phyloP scores from a whole-genome alignment of 345 rosid species.

The Aurinia saxatilis region DNA sequence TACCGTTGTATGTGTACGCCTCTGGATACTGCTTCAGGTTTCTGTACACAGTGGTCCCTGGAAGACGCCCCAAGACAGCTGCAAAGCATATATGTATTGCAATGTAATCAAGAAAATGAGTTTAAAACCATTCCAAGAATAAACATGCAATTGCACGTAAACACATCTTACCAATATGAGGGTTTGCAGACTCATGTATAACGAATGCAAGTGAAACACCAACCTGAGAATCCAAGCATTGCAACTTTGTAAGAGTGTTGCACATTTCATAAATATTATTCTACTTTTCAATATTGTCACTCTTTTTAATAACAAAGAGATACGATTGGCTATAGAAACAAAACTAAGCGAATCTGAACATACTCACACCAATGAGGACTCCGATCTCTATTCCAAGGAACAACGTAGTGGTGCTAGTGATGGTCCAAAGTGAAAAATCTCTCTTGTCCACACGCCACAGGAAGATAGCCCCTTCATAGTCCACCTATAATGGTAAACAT shows the following conservation, averaged over 20 bases:
- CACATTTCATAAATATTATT: neutral
- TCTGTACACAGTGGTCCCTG: slow-evolving; percentile 97
- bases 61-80: slow-evolving; percentile 98
- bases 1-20: slow-evolving; percentile 87
- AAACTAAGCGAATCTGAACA: neutral
- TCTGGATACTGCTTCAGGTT: slow-evolving; percentile 89
- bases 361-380: slow-evolving; percentile 91
- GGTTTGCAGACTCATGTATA: slow-evolving; percentile 97
- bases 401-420: slow-evolving; percentile 72
- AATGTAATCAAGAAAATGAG: neutral
- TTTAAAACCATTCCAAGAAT: neutral
- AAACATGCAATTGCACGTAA: neutral
- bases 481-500: slow-evolving; percentile 53
- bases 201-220: slow-evolving; percentile 95
- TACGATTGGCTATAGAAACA: neutral
- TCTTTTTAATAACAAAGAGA: neutral
- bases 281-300: neutral
- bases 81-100: slow-evolving; percentile 25
- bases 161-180: slow-evolving; percentile 72
- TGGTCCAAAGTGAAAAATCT: slow-evolving; percentile 93
- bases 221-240: slow-evolving; percentile 46
- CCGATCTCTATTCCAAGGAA: slow-evolving; percentile 97
- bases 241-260: neutral
- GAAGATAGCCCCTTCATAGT: slow-evolving; percentile 90
- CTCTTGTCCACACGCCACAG: slow-evolving; percentile 94